Evolutionary conservation across 345 rosid species (phyloP).

Genomic region (Aegle marmelos): DNA sequence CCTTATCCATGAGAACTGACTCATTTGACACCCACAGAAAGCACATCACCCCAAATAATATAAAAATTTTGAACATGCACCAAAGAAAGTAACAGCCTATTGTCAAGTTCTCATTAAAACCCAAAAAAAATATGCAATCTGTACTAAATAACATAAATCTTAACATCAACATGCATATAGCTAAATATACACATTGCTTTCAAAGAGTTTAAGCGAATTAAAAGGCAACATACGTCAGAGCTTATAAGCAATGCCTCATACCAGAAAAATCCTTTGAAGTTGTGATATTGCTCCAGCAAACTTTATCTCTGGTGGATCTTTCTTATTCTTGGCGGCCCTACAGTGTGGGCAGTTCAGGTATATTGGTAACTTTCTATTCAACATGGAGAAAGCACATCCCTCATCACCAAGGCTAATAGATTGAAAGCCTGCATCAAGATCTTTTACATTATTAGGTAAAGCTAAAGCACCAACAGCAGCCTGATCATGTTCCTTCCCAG

Average conservation of each 20-base stretch:
- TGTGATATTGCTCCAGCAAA: slow-evolving; percentile 73
- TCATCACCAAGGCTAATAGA: slow-evolving; percentile 45
- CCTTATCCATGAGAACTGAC: neutral
- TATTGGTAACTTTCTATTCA: slow-evolving; percentile 68
- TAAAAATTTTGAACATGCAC: neutral
- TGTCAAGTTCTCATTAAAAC: neutral
- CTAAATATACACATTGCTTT: neutral
- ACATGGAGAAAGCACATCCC: slow-evolving; percentile 47
- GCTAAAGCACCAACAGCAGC: slow-evolving; percentile 20
- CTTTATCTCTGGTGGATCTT: slow-evolving; percentile 42
- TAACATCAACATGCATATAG: slow-evolving; percentile 6
- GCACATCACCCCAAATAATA: neutral
- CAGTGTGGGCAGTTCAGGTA: slow-evolving; percentile 75
- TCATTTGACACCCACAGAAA: neutral
- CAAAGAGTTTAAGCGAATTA: slow-evolving; percentile 1
- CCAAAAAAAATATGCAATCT: neutral
- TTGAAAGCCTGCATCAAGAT: slow-evolving; percentile 35
- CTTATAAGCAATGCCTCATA: slow-evolving; percentile 22
- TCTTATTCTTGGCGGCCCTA: slow-evolving; percentile 38
- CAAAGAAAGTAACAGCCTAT: neutral
- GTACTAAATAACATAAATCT: neutral
- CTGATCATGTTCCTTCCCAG: slow-evolving; percentile 38
- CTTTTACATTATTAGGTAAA: slow-evolving; percentile 29
- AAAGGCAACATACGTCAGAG: neutral
- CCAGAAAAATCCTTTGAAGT: slow-evolving; percentile 81